Evolutionary conservation across 2,329 filamentous ascomycete species (phyloP).

Genomic region (Aspergillus quadricinctus): DNA sequence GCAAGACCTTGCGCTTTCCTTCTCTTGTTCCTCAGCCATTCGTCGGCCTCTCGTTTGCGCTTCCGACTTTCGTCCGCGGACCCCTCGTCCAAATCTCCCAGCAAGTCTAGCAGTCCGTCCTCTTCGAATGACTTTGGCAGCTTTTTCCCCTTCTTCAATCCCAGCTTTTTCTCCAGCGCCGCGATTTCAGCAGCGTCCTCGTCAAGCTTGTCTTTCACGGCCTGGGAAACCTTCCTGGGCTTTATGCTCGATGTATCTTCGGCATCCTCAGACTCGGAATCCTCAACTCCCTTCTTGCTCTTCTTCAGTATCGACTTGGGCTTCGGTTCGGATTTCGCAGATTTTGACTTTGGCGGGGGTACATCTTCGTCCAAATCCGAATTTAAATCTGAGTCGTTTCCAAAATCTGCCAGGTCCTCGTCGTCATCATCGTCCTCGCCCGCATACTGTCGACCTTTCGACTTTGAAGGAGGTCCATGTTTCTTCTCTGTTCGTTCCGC

Average conservation of each 20-base stretch:
- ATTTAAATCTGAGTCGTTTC: slow-evolving; percentile 19
- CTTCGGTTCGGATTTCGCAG: slow-evolving; percentile 19
- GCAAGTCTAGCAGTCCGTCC: slow-evolving; percentile 75
- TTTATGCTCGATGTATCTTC: slow-evolving; percentile 19
- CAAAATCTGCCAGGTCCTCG: slow-evolving; percentile 25
- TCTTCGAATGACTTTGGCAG: slow-evolving; percentile 70
- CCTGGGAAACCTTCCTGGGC: slow-evolving; percentile 26
- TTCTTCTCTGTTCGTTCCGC: slow-evolving; percentile 61
- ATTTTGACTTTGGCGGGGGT: slow-evolving; percentile 16
- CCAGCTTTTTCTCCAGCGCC: slow-evolving; percentile 79
- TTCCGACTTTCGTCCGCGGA: slow-evolving; percentile 48
- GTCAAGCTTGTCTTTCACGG: slow-evolving; percentile 61
- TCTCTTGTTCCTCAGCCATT: slow-evolving; percentile 57
- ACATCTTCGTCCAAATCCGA: slow-evolving; percentile 19
- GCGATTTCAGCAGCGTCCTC: slow-evolving; percentile 87
- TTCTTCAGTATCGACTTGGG: slow-evolving; percentile 38
- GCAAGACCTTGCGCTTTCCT: slow-evolving; percentile 44
- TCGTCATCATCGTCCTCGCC: slow-evolving; percentile 20
- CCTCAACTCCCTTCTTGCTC: slow-evolving; percentile 16
- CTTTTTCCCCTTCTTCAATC: slow-evolving; percentile 72
- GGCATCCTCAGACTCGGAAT: slow-evolving; percentile 22
- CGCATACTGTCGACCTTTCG: slow-evolving; percentile 9
- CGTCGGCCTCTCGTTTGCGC: slow-evolving; percentile 60
- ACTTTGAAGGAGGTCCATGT: slow-evolving; percentile 22
- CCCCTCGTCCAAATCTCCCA: slow-evolving; percentile 62